phyloP scores from a whole-genome alignment of 1,139 yeast species.

The Taphrina populina region DNA sequence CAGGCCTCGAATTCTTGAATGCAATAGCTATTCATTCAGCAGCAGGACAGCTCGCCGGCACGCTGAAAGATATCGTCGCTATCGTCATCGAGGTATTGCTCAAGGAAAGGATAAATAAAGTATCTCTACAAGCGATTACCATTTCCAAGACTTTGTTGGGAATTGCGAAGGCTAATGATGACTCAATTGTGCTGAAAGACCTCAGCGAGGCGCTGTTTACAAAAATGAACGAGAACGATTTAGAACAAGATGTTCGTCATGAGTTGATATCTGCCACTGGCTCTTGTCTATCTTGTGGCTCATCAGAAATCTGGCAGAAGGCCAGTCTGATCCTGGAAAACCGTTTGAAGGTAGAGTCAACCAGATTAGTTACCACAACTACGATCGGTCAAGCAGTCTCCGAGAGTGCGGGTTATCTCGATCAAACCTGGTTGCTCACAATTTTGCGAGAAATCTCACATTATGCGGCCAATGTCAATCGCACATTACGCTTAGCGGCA shows the following conservation, averaged over 20 bases:
- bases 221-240: conserved; percentile 49
- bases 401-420: conserved; percentile 17
- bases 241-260: conserved; percentile 56
- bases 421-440: conserved; percentile 39
- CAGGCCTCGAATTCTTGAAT: conserved; percentile 18
- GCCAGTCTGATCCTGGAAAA: conserved; percentile 41
- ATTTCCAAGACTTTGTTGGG: conserved; percentile 45
- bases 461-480: conserved; percentile 41
- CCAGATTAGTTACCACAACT: conserved; percentile 42
- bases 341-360: conserved; percentile 43
- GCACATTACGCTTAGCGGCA: conserved; percentile 41
- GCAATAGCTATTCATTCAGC: neutral
- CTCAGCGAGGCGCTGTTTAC: conserved; percentile 43
- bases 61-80: neutral
- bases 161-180: conserved; percentile 44
- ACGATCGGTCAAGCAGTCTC: conserved; percentile 41
- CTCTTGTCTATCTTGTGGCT: conserved; percentile 37
- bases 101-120: conserved; percentile 40
- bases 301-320: conserved; percentile 33
- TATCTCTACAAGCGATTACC: conserved; percentile 54
- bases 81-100: conserved; percentile 4
- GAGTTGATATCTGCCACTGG: conserved; percentile 50
- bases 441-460: conserved; percentile 39
- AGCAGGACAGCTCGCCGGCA: neutral
- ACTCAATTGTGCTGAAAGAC: conserved; percentile 40